Conservation (phyloP, 192 early-diverging fungal species). For the Coemansia sp. region DNA sequence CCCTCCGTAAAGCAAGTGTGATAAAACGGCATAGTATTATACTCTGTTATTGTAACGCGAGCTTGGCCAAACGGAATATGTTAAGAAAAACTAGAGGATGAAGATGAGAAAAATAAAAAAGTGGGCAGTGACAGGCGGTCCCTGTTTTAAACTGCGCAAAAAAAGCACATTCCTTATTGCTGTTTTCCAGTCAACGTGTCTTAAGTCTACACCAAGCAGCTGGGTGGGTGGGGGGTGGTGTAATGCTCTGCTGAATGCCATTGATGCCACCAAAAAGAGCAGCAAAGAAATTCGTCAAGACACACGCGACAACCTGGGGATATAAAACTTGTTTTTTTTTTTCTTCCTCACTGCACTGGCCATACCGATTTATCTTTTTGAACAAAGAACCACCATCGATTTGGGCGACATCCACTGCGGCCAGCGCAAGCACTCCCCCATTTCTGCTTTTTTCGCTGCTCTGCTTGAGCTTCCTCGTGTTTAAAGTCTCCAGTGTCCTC, state of each 20-base stretch:
- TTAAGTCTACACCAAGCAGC: neutral
- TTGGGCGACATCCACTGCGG: neutral
- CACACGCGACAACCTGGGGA: neutral
- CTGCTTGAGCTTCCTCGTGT: neutral
- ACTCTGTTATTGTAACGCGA: neutral
- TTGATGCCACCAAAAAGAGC: neutral
- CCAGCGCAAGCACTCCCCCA: neutral
- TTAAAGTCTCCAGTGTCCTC: neutral
- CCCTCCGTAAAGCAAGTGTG: neutral
- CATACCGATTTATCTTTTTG: neutral
- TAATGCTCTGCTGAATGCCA: neutral
- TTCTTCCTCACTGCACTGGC: neutral
- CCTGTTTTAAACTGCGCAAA: neutral
- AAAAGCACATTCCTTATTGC: neutral
- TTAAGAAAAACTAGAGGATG: neutral
- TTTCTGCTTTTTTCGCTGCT: neutral
- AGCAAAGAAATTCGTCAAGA: neutral
- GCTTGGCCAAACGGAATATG: neutral
- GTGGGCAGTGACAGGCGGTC: neutral
- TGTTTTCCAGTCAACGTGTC: neutral
- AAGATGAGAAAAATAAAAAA: neutral
- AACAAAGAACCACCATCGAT: neutral
- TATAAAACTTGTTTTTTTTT: neutral
- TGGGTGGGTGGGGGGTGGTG: neutral
- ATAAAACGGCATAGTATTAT: neutral